Conservation (phyloP, 192 early-diverging fungal species). For the Umbelopsis sp. region DNA sequence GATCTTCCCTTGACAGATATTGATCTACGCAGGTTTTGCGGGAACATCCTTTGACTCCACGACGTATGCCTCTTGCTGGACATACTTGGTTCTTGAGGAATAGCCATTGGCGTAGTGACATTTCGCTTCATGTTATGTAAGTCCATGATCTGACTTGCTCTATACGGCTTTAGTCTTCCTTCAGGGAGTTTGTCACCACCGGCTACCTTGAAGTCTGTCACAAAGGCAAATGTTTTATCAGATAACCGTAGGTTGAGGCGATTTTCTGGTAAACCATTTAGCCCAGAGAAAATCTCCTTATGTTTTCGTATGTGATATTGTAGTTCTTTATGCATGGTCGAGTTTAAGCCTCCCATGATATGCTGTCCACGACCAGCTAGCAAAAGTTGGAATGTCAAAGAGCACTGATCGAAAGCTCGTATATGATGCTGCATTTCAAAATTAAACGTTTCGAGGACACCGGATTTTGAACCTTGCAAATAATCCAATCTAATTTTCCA, state of each 20-base stretch:
- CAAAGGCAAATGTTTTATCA: conserved; percentile 14
- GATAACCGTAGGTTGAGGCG: background rate
- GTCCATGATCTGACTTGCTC: conserved; percentile 10
- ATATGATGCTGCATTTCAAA: conserved; percentile 18
- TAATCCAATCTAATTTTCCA: conserved; percentile 15
- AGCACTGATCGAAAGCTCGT: conserved; percentile 10
- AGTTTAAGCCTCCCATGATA: conserved; percentile 4
- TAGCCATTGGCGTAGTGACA: background rate
- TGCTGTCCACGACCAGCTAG: conserved; percentile 10
- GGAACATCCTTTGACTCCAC: conserved; percentile 3
- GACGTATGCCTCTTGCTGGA: background rate
- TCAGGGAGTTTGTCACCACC: conserved; percentile 7
- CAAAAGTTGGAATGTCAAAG: background rate
- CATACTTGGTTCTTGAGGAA: background rate
- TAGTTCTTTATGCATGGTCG: conserved; percentile 6
- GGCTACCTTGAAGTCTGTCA: background rate
- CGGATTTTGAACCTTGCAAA: conserved; percentile 7
- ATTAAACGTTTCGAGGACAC: conserved; percentile 8
- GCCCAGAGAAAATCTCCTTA: conserved; percentile 8
- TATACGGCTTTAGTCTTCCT: conserved; percentile 4
- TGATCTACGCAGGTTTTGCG: background rate
- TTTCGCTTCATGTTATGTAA: conserved; percentile 12
- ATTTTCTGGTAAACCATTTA: conserved; percentile 5
- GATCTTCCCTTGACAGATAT: background rate
- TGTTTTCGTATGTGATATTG: conserved; percentile 10